Evolutionary conservation across 257 asterid genomes (phyloP).

Genomic region (Penstemon eatonii): DNA sequence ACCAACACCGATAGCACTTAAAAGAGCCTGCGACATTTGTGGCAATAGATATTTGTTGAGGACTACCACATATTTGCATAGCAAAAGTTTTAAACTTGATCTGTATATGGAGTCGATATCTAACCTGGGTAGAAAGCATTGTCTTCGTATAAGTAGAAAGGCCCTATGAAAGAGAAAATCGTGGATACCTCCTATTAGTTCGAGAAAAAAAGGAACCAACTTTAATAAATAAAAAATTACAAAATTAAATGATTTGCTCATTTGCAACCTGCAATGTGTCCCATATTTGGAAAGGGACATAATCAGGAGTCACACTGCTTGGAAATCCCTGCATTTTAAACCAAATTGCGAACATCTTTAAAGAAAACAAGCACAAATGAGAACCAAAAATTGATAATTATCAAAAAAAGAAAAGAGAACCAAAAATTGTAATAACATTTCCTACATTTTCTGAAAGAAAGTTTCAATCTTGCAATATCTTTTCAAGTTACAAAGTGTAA

Average conservation of each 20-base stretch:
- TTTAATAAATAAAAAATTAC: conserved; percentile 10
- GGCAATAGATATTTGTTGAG: conserved; percentile 3
- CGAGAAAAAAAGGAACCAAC: conserved; percentile 15
- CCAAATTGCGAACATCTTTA: conserved; percentile 2
- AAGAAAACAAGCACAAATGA: neutral
- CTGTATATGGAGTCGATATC: conserved; percentile 15
- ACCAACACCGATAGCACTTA: conserved; percentile 98
- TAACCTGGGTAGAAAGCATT: conserved; percentile 95
- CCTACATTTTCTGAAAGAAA: neutral
- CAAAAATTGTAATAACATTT: neutral
- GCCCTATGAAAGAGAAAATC: conserved; percentile 49
- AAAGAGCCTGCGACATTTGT: conserved; percentile 64
- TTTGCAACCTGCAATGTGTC: conserved; percentile 80
- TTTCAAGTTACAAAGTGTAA: conserved; percentile 15
- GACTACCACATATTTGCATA: conserved; percentile 7
- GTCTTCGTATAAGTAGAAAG: conserved; percentile 93
- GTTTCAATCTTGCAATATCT: conserved; percentile 2
- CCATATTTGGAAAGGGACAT: conserved; percentile 86
- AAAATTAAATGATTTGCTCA: conserved; percentile 1
- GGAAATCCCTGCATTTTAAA: conserved; percentile 81
- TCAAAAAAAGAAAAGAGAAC: neutral
- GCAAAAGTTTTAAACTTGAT: conserved; percentile 10
- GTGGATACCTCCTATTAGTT: neutral
- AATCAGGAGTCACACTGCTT: conserved; percentile 86
- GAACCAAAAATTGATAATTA: no score